Conservation (phyloP, 2,329 filamentous ascomycete species). For the Pseudogymnoascus sp. region DNA sequence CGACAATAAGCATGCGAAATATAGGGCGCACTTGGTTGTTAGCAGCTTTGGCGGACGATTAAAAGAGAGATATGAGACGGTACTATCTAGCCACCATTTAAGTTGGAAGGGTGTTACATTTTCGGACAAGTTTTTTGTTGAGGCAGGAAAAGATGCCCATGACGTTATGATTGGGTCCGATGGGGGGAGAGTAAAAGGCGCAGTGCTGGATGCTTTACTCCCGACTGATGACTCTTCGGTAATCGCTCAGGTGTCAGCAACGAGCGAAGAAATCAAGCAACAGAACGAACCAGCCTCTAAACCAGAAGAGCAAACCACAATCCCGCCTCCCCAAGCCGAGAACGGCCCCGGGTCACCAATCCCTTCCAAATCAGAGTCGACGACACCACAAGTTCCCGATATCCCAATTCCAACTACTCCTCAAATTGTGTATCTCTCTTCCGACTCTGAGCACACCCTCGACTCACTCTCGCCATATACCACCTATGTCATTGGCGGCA, state of each 20-base stretch:
- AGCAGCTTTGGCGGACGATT: constrained; percentile 72
- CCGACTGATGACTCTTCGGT: background rate
- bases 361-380: background rate
- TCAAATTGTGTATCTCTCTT: constrained; percentile 76
- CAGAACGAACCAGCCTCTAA: background rate
- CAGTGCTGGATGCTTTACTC: constrained; percentile 14
- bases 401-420: constrained; percentile 35
- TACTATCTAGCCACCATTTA: constrained; percentile 62
- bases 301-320: background rate
- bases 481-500: constrained; percentile 85
- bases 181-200: constrained; percentile 52
- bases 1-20: constrained; percentile 67
- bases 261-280: constrained; percentile 23
- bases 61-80: constrained; percentile 70
- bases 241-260: constrained; percentile 21
- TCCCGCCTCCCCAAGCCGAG: background rate
- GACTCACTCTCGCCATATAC: constrained; percentile 78
- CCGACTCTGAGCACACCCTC: constrained; percentile 82
- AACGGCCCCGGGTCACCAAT: background rate
- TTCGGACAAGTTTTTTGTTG: constrained; percentile 65
- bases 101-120: constrained; percentile 77
- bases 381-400: background rate
- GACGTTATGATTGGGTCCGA: constrained; percentile 55
- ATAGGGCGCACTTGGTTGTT: constrained; percentile 65
- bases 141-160: constrained; percentile 58